phyloP scores from a whole-genome alignment of 495 filamentous ascomycete genomes.

The Xylaria longipes region DNA sequence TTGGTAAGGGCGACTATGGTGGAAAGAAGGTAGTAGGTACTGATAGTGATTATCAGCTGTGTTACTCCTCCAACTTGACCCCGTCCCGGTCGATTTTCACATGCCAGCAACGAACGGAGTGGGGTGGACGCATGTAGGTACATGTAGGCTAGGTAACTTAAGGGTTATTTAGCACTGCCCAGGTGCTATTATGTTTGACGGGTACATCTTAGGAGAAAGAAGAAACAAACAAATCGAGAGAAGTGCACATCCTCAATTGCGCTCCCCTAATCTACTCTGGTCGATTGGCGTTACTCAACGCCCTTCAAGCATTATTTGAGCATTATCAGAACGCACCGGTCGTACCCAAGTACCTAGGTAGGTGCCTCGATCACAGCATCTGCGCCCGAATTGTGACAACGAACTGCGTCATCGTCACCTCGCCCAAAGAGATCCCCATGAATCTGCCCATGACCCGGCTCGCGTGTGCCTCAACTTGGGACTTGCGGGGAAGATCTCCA shows the following conservation, averaged over 20 bases:
- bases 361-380: not conserved
- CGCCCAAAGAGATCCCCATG: too few relatives aligned
- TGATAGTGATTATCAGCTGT: not conserved
- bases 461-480: not conserved
- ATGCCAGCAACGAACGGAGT: conserved; percentile 3
- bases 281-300: not conserved
- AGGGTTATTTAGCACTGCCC: too few relatives aligned
- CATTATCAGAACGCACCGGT: not conserved
- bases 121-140: not conserved
- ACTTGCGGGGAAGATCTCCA: conserved; percentile 9
- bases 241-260: not conserved
- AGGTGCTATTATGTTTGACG: not conserved
- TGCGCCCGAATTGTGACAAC: not conserved
- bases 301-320: not conserved
- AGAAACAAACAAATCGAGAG: not conserved
- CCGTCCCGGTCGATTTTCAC: conserved; percentile 6
- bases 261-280: not conserved
- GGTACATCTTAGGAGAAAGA: not conserved
- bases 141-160: not conserved
- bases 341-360: not conserved
- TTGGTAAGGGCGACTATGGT: not conserved
- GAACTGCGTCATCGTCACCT: conserved; percentile 17
- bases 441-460: conserved; percentile 10
- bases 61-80: not conserved
- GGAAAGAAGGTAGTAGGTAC: not conserved